Percentiles rank a stretch among this genome's conserved stretches.
Evolutionary conservation across 2,329 filamentous ascomycete genomes (phyloP).

Genomic region (Neofusicoccum ribis): DNA sequence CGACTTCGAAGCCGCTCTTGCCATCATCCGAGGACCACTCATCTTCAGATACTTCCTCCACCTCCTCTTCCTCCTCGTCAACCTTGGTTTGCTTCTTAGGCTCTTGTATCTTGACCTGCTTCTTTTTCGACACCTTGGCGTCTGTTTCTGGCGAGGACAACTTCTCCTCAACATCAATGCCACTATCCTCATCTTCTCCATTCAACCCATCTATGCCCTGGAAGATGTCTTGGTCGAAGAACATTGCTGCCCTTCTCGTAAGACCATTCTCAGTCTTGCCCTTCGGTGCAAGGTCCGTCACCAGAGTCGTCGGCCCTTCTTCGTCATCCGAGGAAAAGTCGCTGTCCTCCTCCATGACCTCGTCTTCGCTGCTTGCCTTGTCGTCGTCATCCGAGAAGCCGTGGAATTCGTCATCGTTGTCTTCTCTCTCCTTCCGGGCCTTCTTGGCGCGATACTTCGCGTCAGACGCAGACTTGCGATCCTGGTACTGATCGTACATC

Average conservation of each 20-base stretch:
- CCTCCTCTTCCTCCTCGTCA: background rate
- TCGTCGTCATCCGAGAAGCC: slow-evolving; percentile 71
- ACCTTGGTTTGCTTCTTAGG: slow-evolving; percentile 18
- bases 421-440: slow-evolving; percentile 75
- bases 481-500: slow-evolving; percentile 84
- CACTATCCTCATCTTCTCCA: slow-evolving; percentile 45
- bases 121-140: slow-evolving; percentile 23
- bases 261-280: slow-evolving; percentile 58
- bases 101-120: slow-evolving; percentile 23
- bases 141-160: slow-evolving; percentile 22
- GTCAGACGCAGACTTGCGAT: slow-evolving; percentile 75
- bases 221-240: slow-evolving; percentile 96
- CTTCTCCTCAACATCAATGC: slow-evolving; percentile 39
- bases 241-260: slow-evolving; percentile 81
- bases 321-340: slow-evolving; percentile 63
- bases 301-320: slow-evolving; percentile 50
- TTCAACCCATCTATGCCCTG: slow-evolving; percentile 71
- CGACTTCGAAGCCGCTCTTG: slow-evolving; percentile 60
- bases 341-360: slow-evolving; percentile 59
- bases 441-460: slow-evolving; percentile 91
- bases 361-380: slow-evolving; percentile 59
- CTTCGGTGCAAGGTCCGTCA: slow-evolving; percentile 63
- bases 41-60: slow-evolving; percentile 27
- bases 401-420: slow-evolving; percentile 78
- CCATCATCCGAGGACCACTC: slow-evolving; percentile 34